These are phyloP conservation scores for Exutisphaerella laricina DNA, from an alignment of 2,329 filamentous ascomycete species.

Conservation along the genomic window DNA sequence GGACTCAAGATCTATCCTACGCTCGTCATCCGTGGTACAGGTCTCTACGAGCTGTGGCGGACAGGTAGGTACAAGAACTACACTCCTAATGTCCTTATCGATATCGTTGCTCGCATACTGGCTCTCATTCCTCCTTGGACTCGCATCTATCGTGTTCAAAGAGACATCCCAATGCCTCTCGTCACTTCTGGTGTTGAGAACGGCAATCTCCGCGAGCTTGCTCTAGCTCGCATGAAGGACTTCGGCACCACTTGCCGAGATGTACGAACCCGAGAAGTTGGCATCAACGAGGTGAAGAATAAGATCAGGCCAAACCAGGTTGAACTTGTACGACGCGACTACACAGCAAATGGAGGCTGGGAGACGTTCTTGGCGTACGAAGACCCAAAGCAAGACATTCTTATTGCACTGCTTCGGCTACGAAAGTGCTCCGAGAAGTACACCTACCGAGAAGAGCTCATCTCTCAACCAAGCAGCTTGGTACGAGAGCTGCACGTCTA, in stretches of 20 bases:
- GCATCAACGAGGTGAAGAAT: slow-evolving; percentile 98
- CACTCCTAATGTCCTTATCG: slow-evolving; percentile 92
- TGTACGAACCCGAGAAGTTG: slow-evolving; percentile 91
- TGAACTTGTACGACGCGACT: slow-evolving; percentile 89
- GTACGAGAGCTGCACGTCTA: slow-evolving; percentile 96
- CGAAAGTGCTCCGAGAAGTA: slow-evolving; percentile 88
- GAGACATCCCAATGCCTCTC: slow-evolving; percentile 98
- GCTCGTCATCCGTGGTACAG: slow-evolving; percentile 91
- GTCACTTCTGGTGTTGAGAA: slow-evolving; percentile 99
- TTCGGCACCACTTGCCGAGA: slow-evolving; percentile 97
- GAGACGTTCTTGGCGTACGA: slow-evolving; percentile 98
- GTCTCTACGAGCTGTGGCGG: slow-evolving; percentile 94
- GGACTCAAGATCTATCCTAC: slow-evolving; percentile 98
- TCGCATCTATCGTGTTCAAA: slow-evolving; percentile 94
- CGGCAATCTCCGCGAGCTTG: slow-evolving; percentile 88
- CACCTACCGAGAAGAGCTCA: slow-evolving; percentile 85
- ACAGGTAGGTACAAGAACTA: slow-evolving; percentile 98
- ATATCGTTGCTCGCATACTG: slow-evolving; percentile 92
- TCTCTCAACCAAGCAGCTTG: slow-evolving; percentile 79
- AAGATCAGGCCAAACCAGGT: slow-evolving; percentile 96
- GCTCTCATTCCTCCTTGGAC: slow-evolving; percentile 96
- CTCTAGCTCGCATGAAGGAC: slow-evolving; percentile 96
- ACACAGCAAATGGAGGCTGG: slow-evolving; percentile 93
- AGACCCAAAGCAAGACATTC: slow-evolving; percentile 95
- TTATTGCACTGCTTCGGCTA: slow-evolving; percentile 82